Evolutionary conservation across 2,329 filamentous ascomycete genomes (phyloP).

Genomic region (Ustilaginoidea virens): DNA sequence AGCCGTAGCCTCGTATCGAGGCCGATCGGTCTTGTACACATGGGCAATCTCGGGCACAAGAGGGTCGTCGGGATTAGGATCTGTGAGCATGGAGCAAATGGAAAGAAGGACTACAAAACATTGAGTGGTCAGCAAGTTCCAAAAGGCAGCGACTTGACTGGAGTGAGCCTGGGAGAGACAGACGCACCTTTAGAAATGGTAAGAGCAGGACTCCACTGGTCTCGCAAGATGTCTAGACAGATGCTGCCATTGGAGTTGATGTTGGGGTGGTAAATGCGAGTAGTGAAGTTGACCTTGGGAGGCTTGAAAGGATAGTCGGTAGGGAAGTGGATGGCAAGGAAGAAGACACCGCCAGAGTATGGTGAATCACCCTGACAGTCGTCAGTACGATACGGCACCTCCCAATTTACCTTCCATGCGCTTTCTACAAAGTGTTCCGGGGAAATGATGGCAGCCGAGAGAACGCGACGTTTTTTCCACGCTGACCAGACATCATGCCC

Average conservation of each 20-base stretch:
- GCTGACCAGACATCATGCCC: no score
- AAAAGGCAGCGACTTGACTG: no score
- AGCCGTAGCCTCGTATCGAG: slow-evolving; percentile 89
- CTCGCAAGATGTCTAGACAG: slow-evolving; percentile 93
- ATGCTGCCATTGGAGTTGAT: slow-evolving; percentile 99
- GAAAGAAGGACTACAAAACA: slow-evolving; percentile 64
- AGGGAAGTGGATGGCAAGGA: slow-evolving; percentile 96
- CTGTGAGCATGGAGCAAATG: slow-evolving; percentile 99
- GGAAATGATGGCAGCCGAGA: no score
- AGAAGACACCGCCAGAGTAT: slow-evolving; percentile 97
- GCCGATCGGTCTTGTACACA: slow-evolving; percentile 97
- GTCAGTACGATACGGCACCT: neutral
- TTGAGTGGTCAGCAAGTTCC: slow-evolving; percentile 4
- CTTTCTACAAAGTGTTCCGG: no score
- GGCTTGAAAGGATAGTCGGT: slow-evolving; percentile 99
- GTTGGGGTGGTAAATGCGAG: slow-evolving; percentile 98
- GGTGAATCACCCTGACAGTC: slow-evolving; percentile 67
- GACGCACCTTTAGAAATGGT: slow-evolving; percentile 90
- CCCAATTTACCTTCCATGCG: no score
- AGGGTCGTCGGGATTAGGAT: slow-evolving; percentile 97
- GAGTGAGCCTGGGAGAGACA: neutral
- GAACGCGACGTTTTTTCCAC: no score
- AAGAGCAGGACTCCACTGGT: slow-evolving; percentile 97
- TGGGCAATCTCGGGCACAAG: slow-evolving; percentile 98
- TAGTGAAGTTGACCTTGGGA: slow-evolving; percentile 99